Evolutionary conservation across 2,329 filamentous ascomycete species (phyloP).

Genomic region (Alternaria angustiovoidea): DNA sequence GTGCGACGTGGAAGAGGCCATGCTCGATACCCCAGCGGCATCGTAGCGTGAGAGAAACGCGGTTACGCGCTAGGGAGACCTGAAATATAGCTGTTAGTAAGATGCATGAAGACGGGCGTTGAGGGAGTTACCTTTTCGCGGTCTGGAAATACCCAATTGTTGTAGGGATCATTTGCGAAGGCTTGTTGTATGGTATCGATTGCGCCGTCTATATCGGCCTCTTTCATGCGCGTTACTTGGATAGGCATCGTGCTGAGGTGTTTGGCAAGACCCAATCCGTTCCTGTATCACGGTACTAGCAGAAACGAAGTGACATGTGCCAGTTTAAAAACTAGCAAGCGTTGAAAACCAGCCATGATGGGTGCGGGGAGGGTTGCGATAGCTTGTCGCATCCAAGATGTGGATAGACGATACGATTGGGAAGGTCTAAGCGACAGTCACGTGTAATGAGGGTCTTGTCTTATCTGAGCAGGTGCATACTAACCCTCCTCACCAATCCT

Average conservation of each 20-base stretch:
- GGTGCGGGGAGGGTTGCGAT: slow-evolving; percentile 17
- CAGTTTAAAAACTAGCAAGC: background rate
- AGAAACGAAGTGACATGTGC: background rate
- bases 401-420: slow-evolving; percentile 6
- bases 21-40: slow-evolving; percentile 75
- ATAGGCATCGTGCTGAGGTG: slow-evolving; percentile 51
- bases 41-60: slow-evolving; percentile 68
- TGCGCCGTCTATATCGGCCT: slow-evolving; percentile 69
- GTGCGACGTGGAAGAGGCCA: slow-evolving; percentile 74
- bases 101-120: background rate
- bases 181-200: slow-evolving; percentile 72
- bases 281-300: slow-evolving; percentile 1
- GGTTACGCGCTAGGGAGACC: slow-evolving; percentile 64
- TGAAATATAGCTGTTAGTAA: background rate
- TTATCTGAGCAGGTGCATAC: background rate
- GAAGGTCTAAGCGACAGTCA: slow-evolving; percentile 12
- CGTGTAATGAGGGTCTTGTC: slow-evolving; percentile 6
- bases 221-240: slow-evolving; percentile 63
- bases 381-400: slow-evolving; percentile 9
- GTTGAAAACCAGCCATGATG: slow-evolving; percentile 19
- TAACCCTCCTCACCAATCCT: background rate
- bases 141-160: slow-evolving; percentile 69
- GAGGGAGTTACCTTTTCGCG: slow-evolving; percentile 58
- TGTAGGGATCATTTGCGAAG: slow-evolving; percentile 73
- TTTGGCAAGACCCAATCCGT: background rate